Evolutionary conservation across 371 early-diverging fungal species (phyloP), one percentile per base, ranked within the genome.

Genomic region (Apophysomyces sp.): DNA sequence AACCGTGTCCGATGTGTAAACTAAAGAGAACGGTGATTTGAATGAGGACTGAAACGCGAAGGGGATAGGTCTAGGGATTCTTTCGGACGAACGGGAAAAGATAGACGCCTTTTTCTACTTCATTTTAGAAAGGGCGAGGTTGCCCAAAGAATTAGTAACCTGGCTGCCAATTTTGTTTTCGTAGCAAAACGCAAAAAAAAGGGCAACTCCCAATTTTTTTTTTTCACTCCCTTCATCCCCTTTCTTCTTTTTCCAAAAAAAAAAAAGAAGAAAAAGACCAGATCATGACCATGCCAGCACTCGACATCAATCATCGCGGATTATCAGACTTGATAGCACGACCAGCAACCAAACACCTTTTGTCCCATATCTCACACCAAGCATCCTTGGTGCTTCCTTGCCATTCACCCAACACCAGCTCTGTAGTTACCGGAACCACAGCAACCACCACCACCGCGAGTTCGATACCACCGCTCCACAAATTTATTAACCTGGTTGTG

Each of bases 401-500:
- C 31, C 65, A 60, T 24, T 55, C 39, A 57, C 28, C 41, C 21
- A 4, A 2, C 27, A 28, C 49, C 58, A 21, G 29, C 51, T 29
- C 52, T 24, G 30, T 32, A n/a, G n/a, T n/a, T n/a, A n/a, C n/a
- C n/a, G n/a, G n/a, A 24, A 6, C 57, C 15, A 24, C 55, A 34
- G 54, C 68, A 44, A 21, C 40, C 41, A 27, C 61, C 55, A 55
- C 39, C 61, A 34, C 34, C 13, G 34, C 34, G 34, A 34, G 34
- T 30, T 57, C 41, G 27, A n/a, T 67, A 44, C 79, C 79, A 26
- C 76, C 87, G 1, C 63, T 89, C 21, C 62, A 72, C 24, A 65
- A 66, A 18, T 89, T 89, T 66, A 82, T 89, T 27, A 69, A 76
- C 15, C 65, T 81, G 18, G 58, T 89, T 2, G 85, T 83, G 7